Evolutionary conservation across 192 early-diverging fungal genomes (phyloP).

Genomic region (Backusella liffmaniae): DNA sequence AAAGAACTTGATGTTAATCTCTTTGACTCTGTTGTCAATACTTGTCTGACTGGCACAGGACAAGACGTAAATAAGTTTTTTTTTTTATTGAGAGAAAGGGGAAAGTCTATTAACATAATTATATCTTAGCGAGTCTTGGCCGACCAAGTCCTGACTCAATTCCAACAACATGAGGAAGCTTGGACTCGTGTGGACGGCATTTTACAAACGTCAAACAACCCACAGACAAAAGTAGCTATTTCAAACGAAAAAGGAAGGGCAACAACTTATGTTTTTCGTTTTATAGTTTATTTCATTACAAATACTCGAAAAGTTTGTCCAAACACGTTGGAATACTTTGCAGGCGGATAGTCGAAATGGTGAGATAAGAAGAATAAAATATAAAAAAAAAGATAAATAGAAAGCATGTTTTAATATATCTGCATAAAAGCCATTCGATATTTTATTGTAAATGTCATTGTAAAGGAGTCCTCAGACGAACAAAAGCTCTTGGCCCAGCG

Average conservation of each 20-base stretch:
- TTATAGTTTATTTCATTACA: constrained; percentile 70
- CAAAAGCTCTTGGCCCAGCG: constrained; percentile 69
- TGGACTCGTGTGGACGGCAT: constrained; percentile 95
- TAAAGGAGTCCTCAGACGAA: constrained; percentile 90
- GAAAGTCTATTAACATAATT: constrained; percentile 5
- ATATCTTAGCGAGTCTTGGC: constrained; percentile 78
- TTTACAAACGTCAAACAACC: constrained; percentile 73
- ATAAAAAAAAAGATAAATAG: not conserved
- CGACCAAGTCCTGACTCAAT: constrained; percentile 83
- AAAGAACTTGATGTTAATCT: constrained; percentile 81
- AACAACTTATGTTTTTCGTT: not conserved
- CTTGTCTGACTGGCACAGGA: constrained; percentile 73
- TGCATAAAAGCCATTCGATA: constrained; percentile 79
- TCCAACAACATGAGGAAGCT: constrained; percentile 92
- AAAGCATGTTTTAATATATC: constrained; percentile 5
- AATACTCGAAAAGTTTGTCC: constrained; percentile 93
- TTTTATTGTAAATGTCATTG: constrained; percentile 90
- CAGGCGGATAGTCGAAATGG: constrained; percentile 78
- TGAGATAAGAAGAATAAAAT: constrained; percentile 26
- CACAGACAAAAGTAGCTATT: constrained; percentile 71
- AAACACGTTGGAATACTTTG: constrained; percentile 97
- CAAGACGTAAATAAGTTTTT: constrained; percentile 46
- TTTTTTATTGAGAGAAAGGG: not conserved
- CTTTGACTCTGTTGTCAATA: constrained; percentile 87
- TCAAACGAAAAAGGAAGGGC: not conserved